phyloP scores from a whole-genome alignment of 345 rosid species.

The Euphorbia lathyris region DNA sequence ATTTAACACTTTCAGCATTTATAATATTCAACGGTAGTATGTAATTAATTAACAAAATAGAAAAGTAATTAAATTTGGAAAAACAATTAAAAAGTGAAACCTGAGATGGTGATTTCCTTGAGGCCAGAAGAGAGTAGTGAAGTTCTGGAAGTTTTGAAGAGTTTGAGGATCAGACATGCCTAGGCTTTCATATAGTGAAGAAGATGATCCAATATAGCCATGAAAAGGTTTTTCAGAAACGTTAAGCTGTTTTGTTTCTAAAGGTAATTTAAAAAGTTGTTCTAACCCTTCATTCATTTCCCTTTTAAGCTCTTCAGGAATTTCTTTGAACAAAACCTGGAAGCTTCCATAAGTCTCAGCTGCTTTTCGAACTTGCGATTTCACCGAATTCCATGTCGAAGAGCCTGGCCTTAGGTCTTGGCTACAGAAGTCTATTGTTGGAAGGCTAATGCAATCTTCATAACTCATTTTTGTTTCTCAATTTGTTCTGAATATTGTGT shows the following conservation, averaged over 20 bases:
- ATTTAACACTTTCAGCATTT: too few species aligned
- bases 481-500: too few species aligned
- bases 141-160: constrained; percentile 2
- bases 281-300: constrained; percentile 15
- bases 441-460: constrained; percentile 13
- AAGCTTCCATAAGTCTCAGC: constrained; percentile 41
- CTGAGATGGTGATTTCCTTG: constrained; percentile 30
- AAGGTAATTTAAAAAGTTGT: constrained; percentile 35
- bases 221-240: constrained; percentile 34
- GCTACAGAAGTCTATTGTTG: constrained; percentile 30
- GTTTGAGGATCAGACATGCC: constrained; percentile 27
- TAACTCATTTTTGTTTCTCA: neutral
- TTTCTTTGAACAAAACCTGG: constrained; percentile 19
- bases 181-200: constrained; percentile 33
- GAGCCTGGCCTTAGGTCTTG: constrained; percentile 12
- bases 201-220: constrained; percentile 29
- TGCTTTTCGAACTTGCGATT: constrained; percentile 24
- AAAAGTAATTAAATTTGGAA: too few species aligned
- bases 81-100: too few species aligned
- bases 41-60: too few species aligned
- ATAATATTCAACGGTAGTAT: too few species aligned
- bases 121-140: constrained; percentile 38
- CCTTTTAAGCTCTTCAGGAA: constrained; percentile 19
- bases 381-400: constrained; percentile 1
- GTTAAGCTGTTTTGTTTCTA: constrained; percentile 28